These are phyloP conservation scores for Penicillium sp. DNA, from an alignment of 2,329 filamentous ascomycete genomes.

Conservation along the genomic window DNA sequence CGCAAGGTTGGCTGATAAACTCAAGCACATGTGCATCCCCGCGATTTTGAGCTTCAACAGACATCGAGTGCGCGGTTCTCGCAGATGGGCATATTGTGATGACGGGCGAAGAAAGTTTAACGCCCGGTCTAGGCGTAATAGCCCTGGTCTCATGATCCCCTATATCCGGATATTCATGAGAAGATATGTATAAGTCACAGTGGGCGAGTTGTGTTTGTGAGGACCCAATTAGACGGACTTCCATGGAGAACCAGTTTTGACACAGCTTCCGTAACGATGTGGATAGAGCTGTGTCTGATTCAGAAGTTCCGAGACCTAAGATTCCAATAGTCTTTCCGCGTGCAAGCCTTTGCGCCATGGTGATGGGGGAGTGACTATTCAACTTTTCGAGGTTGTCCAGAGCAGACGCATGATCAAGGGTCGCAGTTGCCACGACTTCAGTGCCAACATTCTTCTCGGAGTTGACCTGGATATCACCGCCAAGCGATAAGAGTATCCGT, in stretches of 20 bases:
- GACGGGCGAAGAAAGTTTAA: constrained; percentile 13
- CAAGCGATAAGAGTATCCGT: constrained; percentile 26
- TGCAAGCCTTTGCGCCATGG: background rate
- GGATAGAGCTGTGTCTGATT: constrained; percentile 8
- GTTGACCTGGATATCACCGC: constrained; percentile 25
- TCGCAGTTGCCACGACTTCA: constrained; percentile 11
- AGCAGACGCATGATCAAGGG: constrained; percentile 1
- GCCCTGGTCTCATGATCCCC: constrained; percentile 4
- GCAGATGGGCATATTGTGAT: constrained; percentile 26
- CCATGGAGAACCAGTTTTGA: constrained; percentile 16
- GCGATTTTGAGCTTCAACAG: background rate
- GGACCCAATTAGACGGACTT: constrained; percentile 1
- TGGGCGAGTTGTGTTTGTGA: background rate
- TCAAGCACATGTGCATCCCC: constrained; percentile 20
- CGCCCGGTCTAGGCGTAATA: background rate
- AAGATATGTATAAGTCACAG: constrained; percentile 23
- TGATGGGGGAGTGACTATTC: background rate
- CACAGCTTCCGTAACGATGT: constrained; percentile 18
- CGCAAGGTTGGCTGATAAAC: constrained; percentile 32
- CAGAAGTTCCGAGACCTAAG: constrained; percentile 13
- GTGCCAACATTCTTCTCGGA: constrained; percentile 27
- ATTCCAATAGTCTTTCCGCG: constrained; percentile 18
- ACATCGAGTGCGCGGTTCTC: constrained; percentile 17
- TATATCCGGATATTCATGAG: constrained; percentile 15
- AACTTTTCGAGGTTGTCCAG: background rate